A percentile compares a stretch with the other conserved stretches of the same genome.
These are phyloP conservation scores for Orbilia ellipsospora DNA, from an alignment of 2,329 filamentous ascomycete genomes.

Conservation along the genomic window DNA sequence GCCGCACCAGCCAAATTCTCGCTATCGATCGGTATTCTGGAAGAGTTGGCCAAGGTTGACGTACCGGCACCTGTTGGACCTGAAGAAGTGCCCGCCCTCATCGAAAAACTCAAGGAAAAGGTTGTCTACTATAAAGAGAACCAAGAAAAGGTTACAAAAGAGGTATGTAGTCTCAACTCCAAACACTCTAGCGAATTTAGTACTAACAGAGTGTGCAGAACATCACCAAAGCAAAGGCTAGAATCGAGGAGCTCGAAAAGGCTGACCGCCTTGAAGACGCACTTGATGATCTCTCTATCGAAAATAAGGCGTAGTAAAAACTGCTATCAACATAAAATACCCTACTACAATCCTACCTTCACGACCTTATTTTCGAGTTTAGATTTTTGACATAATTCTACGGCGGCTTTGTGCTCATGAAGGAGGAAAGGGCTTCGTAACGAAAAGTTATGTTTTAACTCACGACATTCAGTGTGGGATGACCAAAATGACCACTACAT, in stretches of 20 bases:
- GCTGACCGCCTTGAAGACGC: conserved; percentile 63
- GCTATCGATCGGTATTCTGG: conserved; percentile 88
- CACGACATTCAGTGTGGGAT: too few relatives aligned
- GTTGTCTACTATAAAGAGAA: conserved; percentile 89
- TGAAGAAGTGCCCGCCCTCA: conserved; percentile 78
- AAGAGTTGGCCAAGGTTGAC: conserved; percentile 84
- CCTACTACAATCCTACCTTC: too few relatives aligned
- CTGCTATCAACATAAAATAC: too few relatives aligned
- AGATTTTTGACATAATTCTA: too few relatives aligned
- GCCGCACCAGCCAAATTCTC: conserved; percentile 74
- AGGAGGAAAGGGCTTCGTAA: too few relatives aligned
- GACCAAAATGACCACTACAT: too few relatives aligned
- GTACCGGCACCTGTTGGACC: conserved; percentile 89
- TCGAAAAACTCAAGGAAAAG: conserved; percentile 94
- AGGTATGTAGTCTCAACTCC: conserved; percentile 68
- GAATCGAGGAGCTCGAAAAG: conserved; percentile 88
- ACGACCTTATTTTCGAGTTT: too few relatives aligned
- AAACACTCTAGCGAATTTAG: conserved; percentile 3
- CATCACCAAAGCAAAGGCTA: conserved; percentile 94
- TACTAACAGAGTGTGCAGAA: conserved; percentile 72
- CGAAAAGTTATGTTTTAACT: too few relatives aligned
- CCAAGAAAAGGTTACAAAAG: conserved; percentile 74
- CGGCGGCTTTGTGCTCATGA: too few relatives aligned
- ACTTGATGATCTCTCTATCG: conserved; percentile 30
- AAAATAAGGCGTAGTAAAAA: conserved; percentile 7